A percentile compares a stretch with the other conserved stretches of the same genome.
Evolutionary conservation across 441 rosid genomes (phyloP).

Genomic region (Erodium chrysanthum): DNA sequence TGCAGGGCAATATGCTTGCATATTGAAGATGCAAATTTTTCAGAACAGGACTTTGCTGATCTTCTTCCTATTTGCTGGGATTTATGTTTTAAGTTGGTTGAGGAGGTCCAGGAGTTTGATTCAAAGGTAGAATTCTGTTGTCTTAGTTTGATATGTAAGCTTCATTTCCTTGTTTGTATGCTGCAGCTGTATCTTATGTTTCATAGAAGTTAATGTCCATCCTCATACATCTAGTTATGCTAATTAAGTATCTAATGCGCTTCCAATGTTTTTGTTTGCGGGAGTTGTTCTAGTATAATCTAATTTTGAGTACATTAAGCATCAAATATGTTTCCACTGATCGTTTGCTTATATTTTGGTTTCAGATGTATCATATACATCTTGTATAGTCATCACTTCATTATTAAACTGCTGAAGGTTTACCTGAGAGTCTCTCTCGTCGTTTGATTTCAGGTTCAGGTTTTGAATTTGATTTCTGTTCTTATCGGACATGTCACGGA

Average conservation of each 20-base stretch:
- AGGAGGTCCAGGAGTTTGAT: conserved; percentile 96
- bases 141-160: not conserved
- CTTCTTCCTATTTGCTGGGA: conserved; percentile 89
- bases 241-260: not conserved
- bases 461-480: conserved; percentile 81
- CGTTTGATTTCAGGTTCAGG: conserved; percentile 67
- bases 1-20: conserved; percentile 86
- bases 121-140: conserved; percentile 55
- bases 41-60: conserved; percentile 60
- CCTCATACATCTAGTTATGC: not conserved
- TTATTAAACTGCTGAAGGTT: not conserved
- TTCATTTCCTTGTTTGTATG: not conserved
- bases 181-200: not conserved
- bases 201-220: not conserved
- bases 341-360: not conserved
- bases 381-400: not conserved
- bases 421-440: not conserved
- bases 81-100: conserved; percentile 80
- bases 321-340: not conserved
- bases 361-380: not conserved
- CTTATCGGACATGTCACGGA: conserved; percentile 70
- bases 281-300: not conserved
- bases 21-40: conserved; percentile 93
- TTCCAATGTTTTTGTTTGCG: not conserved
- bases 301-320: not conserved